A percentile compares a stretch with the other conserved stretches of the same genome.
These are phyloP conservation scores for Yarrowia sp. DNA, from an alignment of 805 yeast genomes.

Conservation along the genomic window DNA sequence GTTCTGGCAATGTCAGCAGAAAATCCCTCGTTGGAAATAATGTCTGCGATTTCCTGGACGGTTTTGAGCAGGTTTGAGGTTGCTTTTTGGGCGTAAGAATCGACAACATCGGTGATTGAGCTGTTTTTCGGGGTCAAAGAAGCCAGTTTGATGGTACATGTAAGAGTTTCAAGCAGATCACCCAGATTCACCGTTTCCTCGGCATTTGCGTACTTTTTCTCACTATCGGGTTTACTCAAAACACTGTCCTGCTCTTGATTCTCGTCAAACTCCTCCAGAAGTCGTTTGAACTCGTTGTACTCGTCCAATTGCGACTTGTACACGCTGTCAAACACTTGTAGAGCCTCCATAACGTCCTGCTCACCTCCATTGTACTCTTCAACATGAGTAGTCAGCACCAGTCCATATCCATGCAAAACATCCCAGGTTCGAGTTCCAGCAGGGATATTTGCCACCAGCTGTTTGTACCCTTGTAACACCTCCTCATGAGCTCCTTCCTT, in stretches of 20 bases:
- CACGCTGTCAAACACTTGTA: slow-evolving; percentile 29
- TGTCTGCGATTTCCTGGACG: background rate
- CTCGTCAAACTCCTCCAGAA: background rate
- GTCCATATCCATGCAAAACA: slow-evolving; percentile 33
- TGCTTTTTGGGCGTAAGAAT: background rate
- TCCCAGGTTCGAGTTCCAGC: slow-evolving; percentile 29
- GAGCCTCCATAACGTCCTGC: slow-evolving; percentile 24
- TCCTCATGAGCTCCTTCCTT: slow-evolving; percentile 28
- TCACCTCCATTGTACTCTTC: slow-evolving; percentile 30
- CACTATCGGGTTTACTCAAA: background rate
- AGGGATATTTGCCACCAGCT: background rate
- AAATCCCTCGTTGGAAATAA: background rate
- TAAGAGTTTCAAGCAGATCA: background rate
- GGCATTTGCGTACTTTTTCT: background rate
- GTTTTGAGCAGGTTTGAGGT: background rate
- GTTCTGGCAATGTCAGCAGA: slow-evolving; percentile 6
- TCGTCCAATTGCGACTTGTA: slow-evolving; percentile 29
- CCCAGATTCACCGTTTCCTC: background rate
- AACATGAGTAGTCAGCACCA: slow-evolving; percentile 32
- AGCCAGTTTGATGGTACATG: background rate
- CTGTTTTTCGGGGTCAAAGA: background rate
- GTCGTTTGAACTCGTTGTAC: slow-evolving; percentile 2
- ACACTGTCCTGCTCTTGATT: background rate
- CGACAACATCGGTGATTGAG: background rate
- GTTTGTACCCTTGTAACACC: background rate